Evolutionary conservation across 441 rosid species (phyloP), one percentile per base, ranked within the genome.

Genomic region (Gossypium gossypioides): DNA sequence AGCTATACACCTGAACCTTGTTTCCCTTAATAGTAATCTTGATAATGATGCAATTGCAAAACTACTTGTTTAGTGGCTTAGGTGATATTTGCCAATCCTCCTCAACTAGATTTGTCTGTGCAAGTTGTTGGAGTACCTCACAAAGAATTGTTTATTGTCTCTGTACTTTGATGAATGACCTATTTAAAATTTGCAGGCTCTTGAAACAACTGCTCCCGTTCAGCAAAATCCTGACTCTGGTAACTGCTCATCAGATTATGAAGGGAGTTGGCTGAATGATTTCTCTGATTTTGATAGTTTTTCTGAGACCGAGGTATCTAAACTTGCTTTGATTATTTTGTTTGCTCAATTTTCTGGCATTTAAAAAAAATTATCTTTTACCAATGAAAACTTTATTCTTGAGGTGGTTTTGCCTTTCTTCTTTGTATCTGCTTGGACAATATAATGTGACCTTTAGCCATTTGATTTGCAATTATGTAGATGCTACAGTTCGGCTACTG

Each of bases 301-400:
- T 57, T 86, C 81, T 50, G 96, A 78, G 50, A 77, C 66, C 7
- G 97, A 89, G 95, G 98, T 93, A 81, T 62, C 63, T 69, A 60
- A 55, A 68, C 54, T 55, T 69, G 51, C 44, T 13, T 51, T 52
- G 22, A 10, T 51, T 6, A 6, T 57, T 64, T 15, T 55, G 18
- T 46, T 54, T 60, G 25, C 22, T 61, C 60, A 66, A 40, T 75
- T 16, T 27, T 16, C 27, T 8, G 12, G 29, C 21, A 69, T 54
- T 46, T 69, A 2, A 16, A 34, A 3, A 34, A 2, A 12, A 0
- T 52, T 29, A 52, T 6, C 60, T 52, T 52, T 54, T 48, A 3
- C 42, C 34, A 7, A 15, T 15, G 42, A 50, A 42, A 63, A 22
- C 46, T 46, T 44, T 24, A 66, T n/a, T 48, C 18, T 24, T 67